phyloP scores from a whole-genome alignment of 176 grass and related monocot genomes.

The Zizania latifolia region DNA sequence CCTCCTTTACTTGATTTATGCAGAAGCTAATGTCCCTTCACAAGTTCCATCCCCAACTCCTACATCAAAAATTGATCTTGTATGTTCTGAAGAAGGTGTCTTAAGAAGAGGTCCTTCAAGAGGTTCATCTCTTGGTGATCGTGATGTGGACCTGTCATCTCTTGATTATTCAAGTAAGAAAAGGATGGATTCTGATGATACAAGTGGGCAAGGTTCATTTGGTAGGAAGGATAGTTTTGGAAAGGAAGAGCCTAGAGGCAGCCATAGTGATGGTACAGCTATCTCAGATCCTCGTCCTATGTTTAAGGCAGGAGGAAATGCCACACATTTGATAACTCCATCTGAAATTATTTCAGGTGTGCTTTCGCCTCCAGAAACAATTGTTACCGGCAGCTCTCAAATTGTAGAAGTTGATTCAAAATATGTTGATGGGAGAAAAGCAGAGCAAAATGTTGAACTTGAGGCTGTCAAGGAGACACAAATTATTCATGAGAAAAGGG shows the following conservation, averaged over 20 bases:
- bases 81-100: constrained; percentile 30
- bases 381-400: constrained; percentile 16
- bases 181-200: constrained; percentile 28
- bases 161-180: constrained; percentile 35
- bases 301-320: constrained; percentile 38
- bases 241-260: constrained; percentile 41
- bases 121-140: constrained; percentile 37
- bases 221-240: constrained; percentile 26
- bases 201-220: constrained; percentile 28
- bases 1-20: constrained; percentile 29
- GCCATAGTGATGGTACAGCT: constrained; percentile 30
- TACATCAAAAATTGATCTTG: constrained; percentile 35
- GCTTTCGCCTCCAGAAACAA: constrained; percentile 37
- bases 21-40: constrained; percentile 39
- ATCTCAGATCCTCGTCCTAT: constrained; percentile 41
- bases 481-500: constrained; percentile 43
- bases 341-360: constrained; percentile 79
- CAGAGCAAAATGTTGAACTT: constrained; percentile 35
- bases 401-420: constrained; percentile 37
- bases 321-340: constrained; percentile 66
- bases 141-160: constrained; percentile 41
- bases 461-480: constrained; percentile 46
- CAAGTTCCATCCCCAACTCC: constrained; percentile 28
- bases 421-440: constrained; percentile 30
- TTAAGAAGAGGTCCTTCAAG: constrained; percentile 47